phyloP scores from a whole-genome alignment of 371 early-diverging fungal genomes.

The Amoeboaphelidium protococcarum region DNA sequence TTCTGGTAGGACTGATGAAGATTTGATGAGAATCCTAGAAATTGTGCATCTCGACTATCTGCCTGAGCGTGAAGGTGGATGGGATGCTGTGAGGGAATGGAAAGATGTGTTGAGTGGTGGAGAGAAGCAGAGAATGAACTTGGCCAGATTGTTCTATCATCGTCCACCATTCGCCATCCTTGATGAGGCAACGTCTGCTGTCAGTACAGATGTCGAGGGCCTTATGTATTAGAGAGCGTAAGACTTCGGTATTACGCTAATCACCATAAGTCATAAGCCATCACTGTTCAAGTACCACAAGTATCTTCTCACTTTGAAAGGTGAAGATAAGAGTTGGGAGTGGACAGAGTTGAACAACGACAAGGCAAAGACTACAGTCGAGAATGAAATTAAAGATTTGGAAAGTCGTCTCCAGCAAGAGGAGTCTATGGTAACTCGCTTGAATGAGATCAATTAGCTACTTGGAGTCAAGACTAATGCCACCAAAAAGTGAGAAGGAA shows the following conservation, averaged over 20 bases:
- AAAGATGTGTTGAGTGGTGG: conserved; percentile 23
- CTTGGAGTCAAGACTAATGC: neutral
- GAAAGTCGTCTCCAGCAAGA: neutral
- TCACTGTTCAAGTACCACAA: conserved; percentile 16
- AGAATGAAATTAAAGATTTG: neutral
- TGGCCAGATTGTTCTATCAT: conserved; percentile 24
- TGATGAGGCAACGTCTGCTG: conserved; percentile 23
- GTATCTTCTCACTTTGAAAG: conserved; percentile 6
- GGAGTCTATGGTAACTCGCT: neutral
- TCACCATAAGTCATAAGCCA: conserved; percentile 27
- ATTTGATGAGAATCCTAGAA: conserved; percentile 13
- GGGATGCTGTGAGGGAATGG: conserved; percentile 22
- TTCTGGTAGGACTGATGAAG: conserved; percentile 14
- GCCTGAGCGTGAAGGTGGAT: conserved; percentile 17
- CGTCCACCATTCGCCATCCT: conserved; percentile 17
- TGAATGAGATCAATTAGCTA: neutral
- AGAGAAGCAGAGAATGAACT: conserved; percentile 7
- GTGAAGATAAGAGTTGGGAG: neutral
- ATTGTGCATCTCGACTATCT: conserved; percentile 16
- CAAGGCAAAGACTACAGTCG: neutral
- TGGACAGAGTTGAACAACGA: neutral
- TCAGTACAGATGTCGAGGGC: conserved; percentile 19
- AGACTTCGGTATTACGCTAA: conserved; percentile 16
- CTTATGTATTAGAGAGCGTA: conserved; percentile 15
- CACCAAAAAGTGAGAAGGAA: neutral